Evolutionary conservation across 2,329 filamentous ascomycete genomes (phyloP).

Genomic region (Botryotinia globosa): DNA sequence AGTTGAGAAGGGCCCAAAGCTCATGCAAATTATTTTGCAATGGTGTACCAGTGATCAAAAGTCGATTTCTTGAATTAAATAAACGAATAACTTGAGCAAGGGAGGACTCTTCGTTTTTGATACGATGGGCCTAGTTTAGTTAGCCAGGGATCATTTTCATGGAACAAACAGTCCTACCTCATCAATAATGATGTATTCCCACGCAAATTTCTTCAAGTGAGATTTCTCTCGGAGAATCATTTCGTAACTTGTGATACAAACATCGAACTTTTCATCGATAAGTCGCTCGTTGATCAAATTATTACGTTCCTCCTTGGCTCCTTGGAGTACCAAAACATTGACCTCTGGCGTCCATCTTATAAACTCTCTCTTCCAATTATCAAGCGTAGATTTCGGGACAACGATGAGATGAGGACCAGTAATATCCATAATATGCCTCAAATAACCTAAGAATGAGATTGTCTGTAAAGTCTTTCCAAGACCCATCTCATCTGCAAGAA

Average conservation of each 20-base stretch:
- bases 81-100: constrained; percentile 93
- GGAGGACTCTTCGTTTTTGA: constrained; percentile 99
- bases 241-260: constrained; percentile 97
- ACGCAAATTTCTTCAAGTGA: constrained; percentile 94
- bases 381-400: constrained; percentile 94
- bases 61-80: constrained; percentile 91
- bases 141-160: not conserved
- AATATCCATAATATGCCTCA: constrained; percentile 86
- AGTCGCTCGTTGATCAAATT: constrained; percentile 85
- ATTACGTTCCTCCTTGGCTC: constrained; percentile 89
- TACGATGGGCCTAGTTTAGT: constrained; percentile 68
- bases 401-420: constrained; percentile 86
- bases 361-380: constrained; percentile 98
- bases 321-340: constrained; percentile 89
- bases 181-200: constrained; percentile 99
- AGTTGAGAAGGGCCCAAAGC: constrained; percentile 95
- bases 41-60: constrained; percentile 94
- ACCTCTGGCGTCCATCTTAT: constrained; percentile 92
- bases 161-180: constrained; percentile 50
- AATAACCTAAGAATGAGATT: constrained; percentile 92
- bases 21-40: constrained; percentile 98
- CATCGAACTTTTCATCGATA: constrained; percentile 93
- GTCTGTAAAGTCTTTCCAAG: constrained; percentile 97
- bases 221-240: constrained; percentile 97
- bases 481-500: constrained; percentile 98